phyloP scores from a whole-genome alignment of 805 yeast species.

The Metschnikowia rubicola region DNA sequence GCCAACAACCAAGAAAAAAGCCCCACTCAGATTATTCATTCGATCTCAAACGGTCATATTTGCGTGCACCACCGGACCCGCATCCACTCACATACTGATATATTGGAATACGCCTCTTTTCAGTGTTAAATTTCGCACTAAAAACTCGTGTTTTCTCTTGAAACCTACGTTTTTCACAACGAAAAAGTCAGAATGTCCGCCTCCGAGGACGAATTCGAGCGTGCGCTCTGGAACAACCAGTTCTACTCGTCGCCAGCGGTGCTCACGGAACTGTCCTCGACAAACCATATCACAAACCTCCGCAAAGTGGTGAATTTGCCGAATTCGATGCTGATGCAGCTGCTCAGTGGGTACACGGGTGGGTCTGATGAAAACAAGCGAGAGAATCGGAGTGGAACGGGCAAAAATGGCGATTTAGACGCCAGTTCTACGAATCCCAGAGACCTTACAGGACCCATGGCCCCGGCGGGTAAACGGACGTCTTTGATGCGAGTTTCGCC shows the following conservation, averaged over 20 bases:
- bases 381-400: neutral
- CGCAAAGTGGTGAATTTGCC: slow-evolving; percentile 27
- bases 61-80: neutral
- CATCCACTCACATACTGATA: neutral
- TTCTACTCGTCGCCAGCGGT: slow-evolving; percentile 31
- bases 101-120: neutral
- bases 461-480: slow-evolving; percentile 15
- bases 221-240: slow-evolving; percentile 29
- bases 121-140: no score
- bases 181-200: slow-evolving; percentile 7
- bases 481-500: slow-evolving; percentile 38
- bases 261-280: slow-evolving; percentile 17
- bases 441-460: neutral
- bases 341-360: slow-evolving; percentile 19
- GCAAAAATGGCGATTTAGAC: neutral
- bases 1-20: no score
- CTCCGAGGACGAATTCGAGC: slow-evolving; percentile 25
- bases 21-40: no score
- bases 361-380: neutral
- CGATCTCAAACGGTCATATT: no score
- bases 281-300: slow-evolving; percentile 25
- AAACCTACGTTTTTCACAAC: neutral
- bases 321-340: slow-evolving; percentile 24
- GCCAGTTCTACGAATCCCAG: neutral
- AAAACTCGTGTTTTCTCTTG: neutral